Base-by-base conservation (phyloP, 306 rosid genomes). In the Cyclanthera cordifolia region DNA sequence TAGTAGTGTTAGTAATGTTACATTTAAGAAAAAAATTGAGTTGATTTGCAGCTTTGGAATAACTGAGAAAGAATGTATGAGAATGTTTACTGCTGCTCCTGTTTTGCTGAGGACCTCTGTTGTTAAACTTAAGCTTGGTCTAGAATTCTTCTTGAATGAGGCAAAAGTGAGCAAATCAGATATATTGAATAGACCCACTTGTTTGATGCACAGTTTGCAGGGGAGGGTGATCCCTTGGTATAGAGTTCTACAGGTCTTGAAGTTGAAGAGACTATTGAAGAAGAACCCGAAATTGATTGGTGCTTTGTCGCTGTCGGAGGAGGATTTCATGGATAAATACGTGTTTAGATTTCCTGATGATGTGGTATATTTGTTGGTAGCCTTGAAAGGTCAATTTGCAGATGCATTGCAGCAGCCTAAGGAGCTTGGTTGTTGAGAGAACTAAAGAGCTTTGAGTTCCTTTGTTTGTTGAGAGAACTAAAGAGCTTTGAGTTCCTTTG, bases 221-320 rank as follows among this genome's bases (percentile, higher is more conserved):
- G 72, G 73, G 34, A 52, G 86, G 45, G 75, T 83, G 74, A 20
- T 83, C 80, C 88, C 90, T 48, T 53, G 95, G 46, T 81, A 73
- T 70, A 76, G 65, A 67, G 87, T 85, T 70, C 64, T 82, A 24
- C 79, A 83, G 82, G 60, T 82, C 37, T 5, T 82, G 43, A 73
- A 67, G 39, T 72, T 67, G 46, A 67, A 75, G 66, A 79, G 69
- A 1, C 37, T 88, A 30, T 39, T 71, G 65, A 72, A 58, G 78
- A 87, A 69, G 74, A 75, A 20, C 24, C 78, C 77, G 0, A 78
- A 60, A 55, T 78, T 80, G 50, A 1, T 66, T 47, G 0, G 0
- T 20, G 5, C 69, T 23, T 45, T 88, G 34, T 2, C 15, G 25
- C 14, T 68, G 56, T 6, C 79, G 0, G 83, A 85, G 71, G 75